phyloP scores from a whole-genome alignment of 441 rosid species.

The Mallotus repandus region DNA sequence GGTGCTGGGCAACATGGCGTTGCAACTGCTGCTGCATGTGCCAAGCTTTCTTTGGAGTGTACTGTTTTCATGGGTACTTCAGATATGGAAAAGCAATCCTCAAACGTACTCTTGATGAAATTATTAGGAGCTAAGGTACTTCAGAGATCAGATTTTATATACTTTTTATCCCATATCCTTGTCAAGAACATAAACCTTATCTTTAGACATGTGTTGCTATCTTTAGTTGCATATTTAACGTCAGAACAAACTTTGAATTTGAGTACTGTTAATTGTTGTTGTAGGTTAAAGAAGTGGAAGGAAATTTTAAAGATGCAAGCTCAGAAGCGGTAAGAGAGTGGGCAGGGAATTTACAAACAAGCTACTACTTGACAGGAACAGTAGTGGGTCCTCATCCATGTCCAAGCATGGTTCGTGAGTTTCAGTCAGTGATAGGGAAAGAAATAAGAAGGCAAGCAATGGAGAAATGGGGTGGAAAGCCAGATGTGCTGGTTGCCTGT shows the following conservation, averaged over 20 bases:
- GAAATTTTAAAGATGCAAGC: constrained; percentile 62
- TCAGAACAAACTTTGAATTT: too few species aligned
- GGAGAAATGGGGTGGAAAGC: constrained; percentile 82
- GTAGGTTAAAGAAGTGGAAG: constrained; percentile 44
- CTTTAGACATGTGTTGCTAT: too few species aligned
- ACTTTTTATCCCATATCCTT: too few species aligned
- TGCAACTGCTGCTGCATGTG: constrained; percentile 79
- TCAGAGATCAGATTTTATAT: background rate
- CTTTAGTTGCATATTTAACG: too few species aligned
- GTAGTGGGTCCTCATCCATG: constrained; percentile 87
- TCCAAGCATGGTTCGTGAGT: constrained; percentile 72
- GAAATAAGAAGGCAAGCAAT: constrained; percentile 72
- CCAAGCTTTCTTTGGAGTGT: constrained; percentile 58
- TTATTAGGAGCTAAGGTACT: constrained; percentile 63
- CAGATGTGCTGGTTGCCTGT: constrained; percentile 78
- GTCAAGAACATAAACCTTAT: too few species aligned
- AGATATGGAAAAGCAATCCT: constrained; percentile 62
- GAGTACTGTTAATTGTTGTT: background rate
- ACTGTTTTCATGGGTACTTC: constrained; percentile 64
- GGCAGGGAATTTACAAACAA: constrained; percentile 43
- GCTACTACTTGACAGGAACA: constrained; percentile 49
- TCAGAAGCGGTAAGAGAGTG: constrained; percentile 68
- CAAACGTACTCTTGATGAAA: constrained; percentile 54
- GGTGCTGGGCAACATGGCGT: constrained; percentile 87
- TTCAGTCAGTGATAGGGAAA: constrained; percentile 73